Percentiles rank a stretch among this genome's conserved stretches.
These are phyloP conservation scores for Prinsepia uniflora DNA, from an alignment of 306 rosid species.

Conservation along the genomic window DNA sequence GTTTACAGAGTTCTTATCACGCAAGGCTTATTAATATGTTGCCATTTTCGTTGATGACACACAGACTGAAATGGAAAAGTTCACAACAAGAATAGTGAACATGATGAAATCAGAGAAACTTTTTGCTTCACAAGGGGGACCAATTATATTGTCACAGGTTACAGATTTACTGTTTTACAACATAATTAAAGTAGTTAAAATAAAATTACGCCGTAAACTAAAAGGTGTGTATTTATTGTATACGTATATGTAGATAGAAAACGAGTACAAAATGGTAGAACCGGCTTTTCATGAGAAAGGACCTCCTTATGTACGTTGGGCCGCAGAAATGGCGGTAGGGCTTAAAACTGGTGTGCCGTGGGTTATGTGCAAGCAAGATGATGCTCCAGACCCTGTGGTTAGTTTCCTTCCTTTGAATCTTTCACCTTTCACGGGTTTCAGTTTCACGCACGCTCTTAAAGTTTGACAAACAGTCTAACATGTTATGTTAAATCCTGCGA, in stretches of 20 bases:
- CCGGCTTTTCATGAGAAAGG: slow-evolving; percentile 54
- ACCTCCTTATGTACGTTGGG: slow-evolving; percentile 68
- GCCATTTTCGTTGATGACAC: slow-evolving; percentile 37
- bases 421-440: background rate
- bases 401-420: background rate
- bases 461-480: background rate
- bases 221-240: too few species aligned
- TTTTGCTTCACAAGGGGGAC: slow-evolving; percentile 92
- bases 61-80: slow-evolving; percentile 67
- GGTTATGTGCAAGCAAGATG: slow-evolving; percentile 85
- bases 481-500: background rate
- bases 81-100: slow-evolving; percentile 58
- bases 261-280: slow-evolving; percentile 62
- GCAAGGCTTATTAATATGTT: background rate
- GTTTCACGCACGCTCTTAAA: background rate
- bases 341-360: slow-evolving; percentile 89
- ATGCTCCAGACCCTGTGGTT: slow-evolving; percentile 90
- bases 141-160: slow-evolving; percentile 87
- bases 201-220: background rate
- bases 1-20: background rate
- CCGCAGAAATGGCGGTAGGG: slow-evolving; percentile 74
- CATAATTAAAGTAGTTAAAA: background rate
- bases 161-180: background rate
- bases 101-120: slow-evolving; percentile 68
- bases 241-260: slow-evolving; percentile 60